These are phyloP conservation scores for Trichoderma cornu-damae DNA, from an alignment of 2,329 filamentous ascomycete genomes.

Conservation along the genomic window DNA sequence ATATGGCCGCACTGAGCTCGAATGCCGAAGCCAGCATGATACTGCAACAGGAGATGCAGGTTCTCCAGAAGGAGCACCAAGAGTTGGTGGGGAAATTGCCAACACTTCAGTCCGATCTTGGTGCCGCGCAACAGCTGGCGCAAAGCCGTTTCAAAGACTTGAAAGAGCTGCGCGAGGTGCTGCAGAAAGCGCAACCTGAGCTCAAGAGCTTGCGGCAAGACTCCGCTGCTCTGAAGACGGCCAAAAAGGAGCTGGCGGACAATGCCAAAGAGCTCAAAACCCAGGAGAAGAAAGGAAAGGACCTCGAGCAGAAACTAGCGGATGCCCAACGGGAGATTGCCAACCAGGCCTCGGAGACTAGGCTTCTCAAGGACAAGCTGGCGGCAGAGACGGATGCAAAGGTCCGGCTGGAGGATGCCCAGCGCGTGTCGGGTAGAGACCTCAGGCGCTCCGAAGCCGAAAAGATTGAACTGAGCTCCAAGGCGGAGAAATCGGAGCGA, in stretches of 20 bases:
- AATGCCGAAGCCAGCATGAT: slow-evolving; percentile 45
- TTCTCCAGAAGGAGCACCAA: slow-evolving; percentile 52
- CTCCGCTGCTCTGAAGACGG: slow-evolving; percentile 64
- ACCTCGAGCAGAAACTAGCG: slow-evolving; percentile 69
- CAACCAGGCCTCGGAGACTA: slow-evolving; percentile 74
- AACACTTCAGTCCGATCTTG: slow-evolving; percentile 73
- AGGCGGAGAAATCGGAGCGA: slow-evolving; percentile 62
- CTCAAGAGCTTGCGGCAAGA: slow-evolving; percentile 74
- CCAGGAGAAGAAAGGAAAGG: slow-evolving; percentile 78
- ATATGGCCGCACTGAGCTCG: slow-evolving; percentile 46
- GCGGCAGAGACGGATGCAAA: slow-evolving; percentile 67
- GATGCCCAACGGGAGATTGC: slow-evolving; percentile 63
- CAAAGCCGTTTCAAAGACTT: slow-evolving; percentile 85
- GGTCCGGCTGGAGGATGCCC: slow-evolving; percentile 71
- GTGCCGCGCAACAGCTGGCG: slow-evolving; percentile 79
- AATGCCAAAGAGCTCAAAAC: slow-evolving; percentile 59
- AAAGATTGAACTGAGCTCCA: slow-evolving; percentile 70
- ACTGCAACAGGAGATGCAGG: slow-evolving; percentile 56
- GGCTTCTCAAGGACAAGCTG: slow-evolving; percentile 71
- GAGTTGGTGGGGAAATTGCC: slow-evolving; percentile 65
- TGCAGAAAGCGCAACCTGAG: slow-evolving; percentile 84
- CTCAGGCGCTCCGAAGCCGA: slow-evolving; percentile 72
- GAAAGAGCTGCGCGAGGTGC: slow-evolving; percentile 68
- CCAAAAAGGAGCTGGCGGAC: slow-evolving; percentile 66
- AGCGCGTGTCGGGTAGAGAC: slow-evolving; percentile 68